These are phyloP conservation scores for Coccomyxa subellipsoidea DNA, from an alignment of 163 green algal genomes.

Conservation along the genomic window DNA sequence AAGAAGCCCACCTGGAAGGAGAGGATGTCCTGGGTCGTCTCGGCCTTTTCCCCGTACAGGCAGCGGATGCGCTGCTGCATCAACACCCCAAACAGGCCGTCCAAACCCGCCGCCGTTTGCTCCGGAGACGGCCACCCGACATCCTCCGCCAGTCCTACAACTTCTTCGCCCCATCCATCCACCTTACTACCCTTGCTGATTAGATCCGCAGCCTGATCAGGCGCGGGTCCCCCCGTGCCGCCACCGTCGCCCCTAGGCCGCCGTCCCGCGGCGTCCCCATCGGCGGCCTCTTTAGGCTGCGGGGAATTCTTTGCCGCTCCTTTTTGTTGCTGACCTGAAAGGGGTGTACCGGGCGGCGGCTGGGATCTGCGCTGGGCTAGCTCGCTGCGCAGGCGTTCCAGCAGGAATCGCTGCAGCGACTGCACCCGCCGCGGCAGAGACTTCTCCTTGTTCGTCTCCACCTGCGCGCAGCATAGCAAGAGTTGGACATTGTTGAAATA, in stretches of 20 bases:
- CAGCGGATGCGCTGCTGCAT: neutral
- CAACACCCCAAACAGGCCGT: neutral
- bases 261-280: too few relatives aligned
- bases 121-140: neutral
- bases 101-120: neutral
- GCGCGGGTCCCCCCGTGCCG: too few relatives aligned
- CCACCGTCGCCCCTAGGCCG: too few relatives aligned
- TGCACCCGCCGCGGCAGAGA: conserved; percentile 59
- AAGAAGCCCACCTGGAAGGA: conserved; percentile 74
- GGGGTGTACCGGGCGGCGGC: neutral
- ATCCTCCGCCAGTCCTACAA: too few relatives aligned
- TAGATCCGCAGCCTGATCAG: too few relatives aligned
- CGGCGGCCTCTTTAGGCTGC: too few relatives aligned
- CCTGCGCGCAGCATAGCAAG: conserved; percentile 8
- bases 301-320: too few relatives aligned
- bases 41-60: neutral
- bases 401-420: conserved; percentile 70
- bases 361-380: neutral
- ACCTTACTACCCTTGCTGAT: too few relatives aligned
- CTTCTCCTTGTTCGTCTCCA: conserved; percentile 52
- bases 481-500: too few relatives aligned
- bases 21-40: conserved; percentile 34
- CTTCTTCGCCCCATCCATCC: neutral
- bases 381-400: conserved; percentile 71
- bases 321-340: too few relatives aligned